A percentile compares a stretch with the other conserved stretches of the same genome.
Evolutionary conservation across 257 asterid species (phyloP).

Genomic region (Nicotiana otophora): DNA sequence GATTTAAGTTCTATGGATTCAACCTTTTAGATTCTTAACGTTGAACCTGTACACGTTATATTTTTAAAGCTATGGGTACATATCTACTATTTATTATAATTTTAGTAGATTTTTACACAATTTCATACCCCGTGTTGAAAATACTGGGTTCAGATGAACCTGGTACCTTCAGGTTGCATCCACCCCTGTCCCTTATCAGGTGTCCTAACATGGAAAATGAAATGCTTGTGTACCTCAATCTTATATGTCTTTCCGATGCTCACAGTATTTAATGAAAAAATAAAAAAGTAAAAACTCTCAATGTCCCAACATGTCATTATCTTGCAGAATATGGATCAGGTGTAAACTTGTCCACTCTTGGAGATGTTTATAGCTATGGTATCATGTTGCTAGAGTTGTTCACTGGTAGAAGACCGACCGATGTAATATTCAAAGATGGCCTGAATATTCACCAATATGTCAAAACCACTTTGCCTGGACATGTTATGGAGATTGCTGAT

Average conservation of each 20-base stretch:
- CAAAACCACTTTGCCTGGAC: slow-evolving; percentile 20
- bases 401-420: slow-evolving; percentile 40
- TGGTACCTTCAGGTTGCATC: too few species aligned
- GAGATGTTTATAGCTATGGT: slow-evolving; percentile 53
- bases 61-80: too few species aligned
- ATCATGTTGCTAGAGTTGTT: slow-evolving; percentile 43
- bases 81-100: too few species aligned
- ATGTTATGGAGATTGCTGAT: slow-evolving; percentile 22
- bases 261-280: not conserved
- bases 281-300: not conserved
- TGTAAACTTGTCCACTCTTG: slow-evolving; percentile 21
- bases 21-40: too few species aligned
- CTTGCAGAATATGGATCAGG: slow-evolving; percentile 49
- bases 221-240: not conserved
- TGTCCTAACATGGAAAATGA: not conserved
- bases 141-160: too few species aligned
- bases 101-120: too few species aligned
- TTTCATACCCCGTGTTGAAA: too few species aligned
- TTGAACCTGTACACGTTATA: too few species aligned
- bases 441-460: slow-evolving; percentile 35
- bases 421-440: slow-evolving; percentile 31
- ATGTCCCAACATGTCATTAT: not conserved
- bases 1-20: too few species aligned
- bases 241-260: not conserved
- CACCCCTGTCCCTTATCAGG: not conserved